A percentile compares a stretch with the other conserved stretches of the same genome.
These are phyloP conservation scores for Eucalyptus pauciflora DNA, from an alignment of 345 rosid genomes.

Conservation along the genomic window DNA sequence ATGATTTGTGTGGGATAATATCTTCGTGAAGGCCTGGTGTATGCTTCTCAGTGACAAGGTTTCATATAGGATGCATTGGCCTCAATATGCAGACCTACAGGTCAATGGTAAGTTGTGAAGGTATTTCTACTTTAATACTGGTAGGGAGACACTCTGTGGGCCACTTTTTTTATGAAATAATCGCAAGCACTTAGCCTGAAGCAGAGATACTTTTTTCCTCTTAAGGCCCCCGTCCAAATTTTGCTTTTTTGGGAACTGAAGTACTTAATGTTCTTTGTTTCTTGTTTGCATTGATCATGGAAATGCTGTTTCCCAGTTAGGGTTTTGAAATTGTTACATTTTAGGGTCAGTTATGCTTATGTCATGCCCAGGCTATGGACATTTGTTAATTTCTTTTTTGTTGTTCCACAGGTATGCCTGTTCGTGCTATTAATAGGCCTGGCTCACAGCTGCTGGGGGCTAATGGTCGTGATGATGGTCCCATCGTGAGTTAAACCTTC, in stretches of 20 bases:
- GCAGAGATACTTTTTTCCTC: not conserved
- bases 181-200: not conserved
- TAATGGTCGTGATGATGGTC: conserved; percentile 98
- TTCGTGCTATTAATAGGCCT: conserved; percentile 86
- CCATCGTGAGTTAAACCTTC: conserved; percentile 43
- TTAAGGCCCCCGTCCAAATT: not conserved
- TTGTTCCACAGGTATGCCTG: conserved; percentile 34
- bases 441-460: conserved; percentile 81
- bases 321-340: not conserved
- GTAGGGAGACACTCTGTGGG: not conserved
- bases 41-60: conserved; percentile 99
- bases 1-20: not conserved
- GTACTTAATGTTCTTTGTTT: not conserved
- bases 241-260: not conserved
- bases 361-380: not conserved
- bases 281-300: not conserved
- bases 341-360: not conserved
- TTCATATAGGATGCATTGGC: conserved; percentile 97
- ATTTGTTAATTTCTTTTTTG: not conserved
- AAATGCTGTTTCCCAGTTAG: not conserved
- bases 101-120: conserved; percentile 62
- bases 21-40: conserved; percentile 49
- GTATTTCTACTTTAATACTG: not conserved
- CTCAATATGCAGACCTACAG: conserved; percentile 84
- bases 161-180: not conserved